phyloP scores from a whole-genome alignment of 2,329 filamentous ascomycete species.

The Chrysoporthe cubensis region DNA sequence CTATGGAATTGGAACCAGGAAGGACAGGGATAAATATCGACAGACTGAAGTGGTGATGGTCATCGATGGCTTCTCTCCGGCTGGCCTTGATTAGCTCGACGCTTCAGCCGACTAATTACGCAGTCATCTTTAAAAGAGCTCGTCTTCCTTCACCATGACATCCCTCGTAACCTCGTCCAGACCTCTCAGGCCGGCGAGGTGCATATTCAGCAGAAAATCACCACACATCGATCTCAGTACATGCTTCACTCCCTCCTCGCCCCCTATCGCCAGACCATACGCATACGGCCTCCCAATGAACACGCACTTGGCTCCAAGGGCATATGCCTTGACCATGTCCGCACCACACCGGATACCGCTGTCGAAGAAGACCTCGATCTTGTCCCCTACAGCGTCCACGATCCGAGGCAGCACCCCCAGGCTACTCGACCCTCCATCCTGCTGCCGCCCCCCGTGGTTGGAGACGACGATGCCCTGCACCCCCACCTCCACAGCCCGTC shows the following conservation, averaged over 20 bases:
- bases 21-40: neutral
- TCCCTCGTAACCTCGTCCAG: slow-evolving; percentile 22
- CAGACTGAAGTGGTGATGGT: too few species aligned
- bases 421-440: slow-evolving; percentile 26
- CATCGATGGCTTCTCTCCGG: neutral
- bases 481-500: slow-evolving; percentile 60
- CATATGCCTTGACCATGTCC: slow-evolving; percentile 70
- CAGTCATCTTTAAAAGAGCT: neutral
- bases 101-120: neutral
- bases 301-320: slow-evolving; percentile 66
- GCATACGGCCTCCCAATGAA: slow-evolving; percentile 56
- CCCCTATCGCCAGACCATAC: slow-evolving; percentile 24
- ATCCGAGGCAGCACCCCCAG: slow-evolving; percentile 23
- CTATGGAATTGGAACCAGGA: neutral
- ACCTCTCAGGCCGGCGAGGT: slow-evolving; percentile 20
- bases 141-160: slow-evolving; percentile 22
- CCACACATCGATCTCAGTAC: slow-evolving; percentile 26
- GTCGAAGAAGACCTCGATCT: slow-evolving; percentile 66
- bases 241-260: slow-evolving; percentile 26
- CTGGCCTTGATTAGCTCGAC: neutral
- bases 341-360: slow-evolving; percentile 68
- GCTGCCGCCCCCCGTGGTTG: slow-evolving; percentile 66
- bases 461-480: slow-evolving; percentile 70
- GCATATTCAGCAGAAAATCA: slow-evolving; percentile 26
- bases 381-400: slow-evolving; percentile 58